A percentile compares a stretch with the other conserved stretches of the same genome.
phyloP scores from a whole-genome alignment of 1,139 yeast species.

The Kodamaea arcana region DNA sequence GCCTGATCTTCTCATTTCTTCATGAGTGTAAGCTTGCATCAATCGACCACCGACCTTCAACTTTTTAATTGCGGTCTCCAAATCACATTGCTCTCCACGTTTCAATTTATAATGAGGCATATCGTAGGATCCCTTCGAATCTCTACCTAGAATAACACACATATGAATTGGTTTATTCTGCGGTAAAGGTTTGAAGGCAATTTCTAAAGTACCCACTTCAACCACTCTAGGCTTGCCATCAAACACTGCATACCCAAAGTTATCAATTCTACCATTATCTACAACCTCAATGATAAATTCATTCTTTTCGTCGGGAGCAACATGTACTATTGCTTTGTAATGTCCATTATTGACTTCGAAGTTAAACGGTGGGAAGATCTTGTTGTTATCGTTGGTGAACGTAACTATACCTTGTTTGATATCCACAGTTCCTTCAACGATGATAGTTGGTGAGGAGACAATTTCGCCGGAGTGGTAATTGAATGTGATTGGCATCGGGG shows the following conservation, averaged over 20 bases:
- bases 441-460: conserved; percentile 40
- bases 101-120: conserved; percentile 55
- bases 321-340: conserved; percentile 72
- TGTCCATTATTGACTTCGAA: conserved; percentile 66
- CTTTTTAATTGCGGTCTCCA: conserved; percentile 72
- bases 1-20: conserved; percentile 79
- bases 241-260: conserved; percentile 28
- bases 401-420: conserved; percentile 25
- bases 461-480: conserved; percentile 35
- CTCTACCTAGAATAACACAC: conserved; percentile 72
- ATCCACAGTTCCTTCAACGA: conserved; percentile 30
- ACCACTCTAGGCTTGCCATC: conserved; percentile 16
- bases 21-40: conserved; percentile 92
- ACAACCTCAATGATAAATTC: conserved; percentile 28
- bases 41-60: conserved; percentile 80
- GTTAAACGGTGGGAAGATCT: conserved; percentile 63
- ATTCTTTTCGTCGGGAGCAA: conserved; percentile 60
- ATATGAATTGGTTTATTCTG: conserved; percentile 79
- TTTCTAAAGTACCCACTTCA: conserved; percentile 24
- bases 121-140: conserved; percentile 71
- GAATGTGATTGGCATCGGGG: conserved; percentile 26
- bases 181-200: conserved; percentile 56
- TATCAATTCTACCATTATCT: conserved; percentile 23
- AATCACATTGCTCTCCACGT: conserved; percentile 61
- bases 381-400: conserved; percentile 37